phyloP scores from a whole-genome alignment of 495 filamentous ascomycete species.

The Trypethelium eluteriae region DNA sequence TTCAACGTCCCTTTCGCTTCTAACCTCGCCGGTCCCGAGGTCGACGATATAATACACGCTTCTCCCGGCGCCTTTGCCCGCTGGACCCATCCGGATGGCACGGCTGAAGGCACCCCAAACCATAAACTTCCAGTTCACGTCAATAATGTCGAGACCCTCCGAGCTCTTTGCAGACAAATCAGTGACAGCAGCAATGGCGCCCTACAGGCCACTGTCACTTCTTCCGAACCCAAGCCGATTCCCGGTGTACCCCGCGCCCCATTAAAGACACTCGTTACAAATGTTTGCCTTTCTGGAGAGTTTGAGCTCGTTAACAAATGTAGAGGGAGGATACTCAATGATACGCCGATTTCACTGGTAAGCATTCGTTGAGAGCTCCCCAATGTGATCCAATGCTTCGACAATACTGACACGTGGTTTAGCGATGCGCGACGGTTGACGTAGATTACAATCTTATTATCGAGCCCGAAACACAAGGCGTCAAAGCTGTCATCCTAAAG shows the following conservation, averaged over 20 bases:
- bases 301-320: constrained; percentile 76
- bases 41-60: constrained; percentile 84
- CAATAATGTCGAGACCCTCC: constrained; percentile 69
- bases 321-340: constrained; percentile 74
- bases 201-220: constrained; percentile 73
- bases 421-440: constrained; percentile 89
- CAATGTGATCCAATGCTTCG: too few relatives aligned
- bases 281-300: constrained; percentile 80
- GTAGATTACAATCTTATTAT: constrained; percentile 83
- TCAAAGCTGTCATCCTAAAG: constrained; percentile 65
- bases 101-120: constrained; percentile 69
- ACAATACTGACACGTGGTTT: constrained; percentile 27
- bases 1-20: constrained; percentile 96
- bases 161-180: constrained; percentile 69
- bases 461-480: constrained; percentile 55
- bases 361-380: constrained; percentile 26
- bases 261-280: constrained; percentile 68
- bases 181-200: constrained; percentile 59
- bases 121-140: constrained; percentile 84
- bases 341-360: constrained; percentile 83
- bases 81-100: constrained; percentile 87
- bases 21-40: constrained; percentile 79
- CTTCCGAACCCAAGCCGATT: constrained; percentile 70
- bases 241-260: constrained; percentile 57
- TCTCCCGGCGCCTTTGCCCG: constrained; percentile 70